Conservation (phyloP, 2,329 filamentous ascomycete species). For the Tolypocladium inflatum region DNA sequence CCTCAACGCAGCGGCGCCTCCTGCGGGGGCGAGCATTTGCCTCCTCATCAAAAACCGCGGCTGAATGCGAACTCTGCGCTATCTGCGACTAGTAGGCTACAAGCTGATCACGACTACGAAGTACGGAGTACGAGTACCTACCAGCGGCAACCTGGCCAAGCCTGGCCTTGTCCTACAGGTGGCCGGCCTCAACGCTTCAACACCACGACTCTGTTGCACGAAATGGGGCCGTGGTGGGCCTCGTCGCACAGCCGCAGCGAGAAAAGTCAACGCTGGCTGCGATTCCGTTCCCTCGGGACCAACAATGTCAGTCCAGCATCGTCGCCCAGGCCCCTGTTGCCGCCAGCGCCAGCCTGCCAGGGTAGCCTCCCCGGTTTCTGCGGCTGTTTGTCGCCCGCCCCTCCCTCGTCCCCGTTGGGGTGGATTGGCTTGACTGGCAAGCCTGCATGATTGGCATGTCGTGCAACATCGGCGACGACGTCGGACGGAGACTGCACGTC, state of each 20-base stretch:
- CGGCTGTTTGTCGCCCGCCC: slow-evolving; percentile 1
- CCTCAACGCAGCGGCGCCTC: not conserved
- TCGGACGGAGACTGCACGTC: not conserved
- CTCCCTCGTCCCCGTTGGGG: not conserved
- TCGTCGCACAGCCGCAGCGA: not conserved
- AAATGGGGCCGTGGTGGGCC: not conserved
- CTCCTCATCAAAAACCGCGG: not conserved
- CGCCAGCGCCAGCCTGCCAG: not conserved
- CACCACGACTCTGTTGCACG: not conserved
- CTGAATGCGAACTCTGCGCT: not conserved
- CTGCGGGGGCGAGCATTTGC: not conserved
- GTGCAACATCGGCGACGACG: slow-evolving; percentile 7
- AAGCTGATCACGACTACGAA: not conserved
- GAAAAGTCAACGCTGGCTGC: not conserved
- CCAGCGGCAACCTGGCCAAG: not conserved
- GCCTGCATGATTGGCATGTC: slow-evolving; percentile 2
- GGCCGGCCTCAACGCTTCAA: not conserved
- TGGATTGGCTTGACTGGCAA: not conserved
- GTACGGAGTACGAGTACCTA: not conserved
- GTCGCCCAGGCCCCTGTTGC: not conserved
- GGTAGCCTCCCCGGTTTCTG: not conserved
- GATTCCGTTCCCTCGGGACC: slow-evolving; percentile 8
- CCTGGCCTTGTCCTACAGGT: not conserved
- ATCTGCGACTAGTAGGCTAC: not conserved
- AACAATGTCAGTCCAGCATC: not conserved